Percentiles rank a stretch among this genome's conserved stretches.
Conservation (phyloP, 331 rosid genomes). For the Saraca asoca region DNA sequence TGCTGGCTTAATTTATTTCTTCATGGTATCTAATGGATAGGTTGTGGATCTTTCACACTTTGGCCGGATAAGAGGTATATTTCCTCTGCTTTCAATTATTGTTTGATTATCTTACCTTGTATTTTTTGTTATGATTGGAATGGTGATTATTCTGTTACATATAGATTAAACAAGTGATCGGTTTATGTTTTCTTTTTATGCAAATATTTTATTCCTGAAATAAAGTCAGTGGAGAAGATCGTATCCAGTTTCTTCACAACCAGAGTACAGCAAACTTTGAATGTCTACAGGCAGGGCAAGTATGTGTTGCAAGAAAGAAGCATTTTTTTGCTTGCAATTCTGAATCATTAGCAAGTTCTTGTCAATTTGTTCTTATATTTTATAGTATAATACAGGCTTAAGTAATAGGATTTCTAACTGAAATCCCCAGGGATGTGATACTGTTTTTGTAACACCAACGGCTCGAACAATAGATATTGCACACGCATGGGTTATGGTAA, state of each 20-base stretch:
- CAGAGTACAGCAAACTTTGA: slow-evolving; percentile 93
- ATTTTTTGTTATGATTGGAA: neutral
- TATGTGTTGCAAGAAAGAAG: slow-evolving; percentile 41
- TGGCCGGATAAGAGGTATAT: slow-evolving; percentile 89
- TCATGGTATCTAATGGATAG: slow-evolving; percentile 45
- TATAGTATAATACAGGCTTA: slow-evolving; percentile 58
- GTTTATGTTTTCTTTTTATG: slow-evolving; percentile 12
- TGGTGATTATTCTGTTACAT: slow-evolving; percentile 13
- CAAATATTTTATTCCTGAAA: slow-evolving; percentile 30
- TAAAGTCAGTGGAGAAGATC: slow-evolving; percentile 90
- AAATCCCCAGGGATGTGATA: slow-evolving; percentile 90
- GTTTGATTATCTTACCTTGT: neutral
- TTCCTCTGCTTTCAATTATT: neutral
- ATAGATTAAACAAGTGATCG: neutral
- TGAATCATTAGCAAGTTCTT: slow-evolving; percentile 24
- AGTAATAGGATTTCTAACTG: slow-evolving; percentile 69
- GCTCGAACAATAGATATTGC: slow-evolving; percentile 94
- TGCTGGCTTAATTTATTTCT: slow-evolving; percentile 26
- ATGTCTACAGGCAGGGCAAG: slow-evolving; percentile 71
- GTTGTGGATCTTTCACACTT: slow-evolving; percentile 94
- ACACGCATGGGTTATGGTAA: slow-evolving; percentile 93
- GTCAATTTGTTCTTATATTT: slow-evolving; percentile 45
- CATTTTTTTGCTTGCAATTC: slow-evolving; percentile 35
- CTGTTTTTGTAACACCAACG: slow-evolving; percentile 93
- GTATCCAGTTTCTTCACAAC: slow-evolving; percentile 89